Percentiles rank a stretch among this genome's conserved stretches.
Conservation (phyloP, 495 filamentous ascomycete species). For the Neurospora tetrasperma region DNA sequence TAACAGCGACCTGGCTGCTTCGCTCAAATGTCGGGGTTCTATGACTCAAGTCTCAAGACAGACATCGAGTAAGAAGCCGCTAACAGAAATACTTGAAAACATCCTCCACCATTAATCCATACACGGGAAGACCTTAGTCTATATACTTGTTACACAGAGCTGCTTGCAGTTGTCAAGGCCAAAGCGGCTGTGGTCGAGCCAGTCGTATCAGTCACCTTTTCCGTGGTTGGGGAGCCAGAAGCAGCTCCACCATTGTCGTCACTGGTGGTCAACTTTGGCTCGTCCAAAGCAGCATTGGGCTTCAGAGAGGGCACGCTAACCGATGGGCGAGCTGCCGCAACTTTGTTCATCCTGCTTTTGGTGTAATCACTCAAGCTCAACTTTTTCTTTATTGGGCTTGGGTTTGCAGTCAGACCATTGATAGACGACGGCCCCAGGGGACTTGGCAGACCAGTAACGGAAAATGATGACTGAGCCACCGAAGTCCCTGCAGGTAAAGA, state of each 20-base stretch:
- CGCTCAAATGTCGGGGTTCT: not conserved
- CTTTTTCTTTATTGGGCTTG: constrained; percentile 60
- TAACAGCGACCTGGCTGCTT: constrained; percentile 2
- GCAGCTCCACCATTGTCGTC: constrained; percentile 17
- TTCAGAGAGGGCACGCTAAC: constrained; percentile 24
- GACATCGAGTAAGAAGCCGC: not conserved
- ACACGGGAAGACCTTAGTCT: constrained; percentile 2
- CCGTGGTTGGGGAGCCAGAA: constrained; percentile 20
- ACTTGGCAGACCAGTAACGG: constrained; percentile 21
- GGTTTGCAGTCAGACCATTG: constrained; percentile 35
- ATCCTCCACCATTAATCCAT: not conserved
- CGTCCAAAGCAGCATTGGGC: constrained; percentile 25
- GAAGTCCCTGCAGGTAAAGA: constrained; percentile 35
- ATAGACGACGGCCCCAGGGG: constrained; percentile 34
- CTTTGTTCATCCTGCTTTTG: constrained; percentile 39
- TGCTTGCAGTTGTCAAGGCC: constrained; percentile 3
- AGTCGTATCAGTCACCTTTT: constrained; percentile 21
- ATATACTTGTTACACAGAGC: constrained; percentile 19
- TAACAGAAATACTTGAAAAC: not conserved
- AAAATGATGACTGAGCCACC: constrained; percentile 44
- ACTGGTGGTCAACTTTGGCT: constrained; percentile 31
- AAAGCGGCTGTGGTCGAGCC: constrained; percentile 3
- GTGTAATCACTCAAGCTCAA: constrained; percentile 65
- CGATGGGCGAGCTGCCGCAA: constrained; percentile 33
- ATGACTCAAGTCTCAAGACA: not conserved